Evolutionary conservation across 768 basidiomycete genomes (phyloP), one percentile per base, ranked within the genome.

Genomic region (Leccinum subtestaceum): DNA sequence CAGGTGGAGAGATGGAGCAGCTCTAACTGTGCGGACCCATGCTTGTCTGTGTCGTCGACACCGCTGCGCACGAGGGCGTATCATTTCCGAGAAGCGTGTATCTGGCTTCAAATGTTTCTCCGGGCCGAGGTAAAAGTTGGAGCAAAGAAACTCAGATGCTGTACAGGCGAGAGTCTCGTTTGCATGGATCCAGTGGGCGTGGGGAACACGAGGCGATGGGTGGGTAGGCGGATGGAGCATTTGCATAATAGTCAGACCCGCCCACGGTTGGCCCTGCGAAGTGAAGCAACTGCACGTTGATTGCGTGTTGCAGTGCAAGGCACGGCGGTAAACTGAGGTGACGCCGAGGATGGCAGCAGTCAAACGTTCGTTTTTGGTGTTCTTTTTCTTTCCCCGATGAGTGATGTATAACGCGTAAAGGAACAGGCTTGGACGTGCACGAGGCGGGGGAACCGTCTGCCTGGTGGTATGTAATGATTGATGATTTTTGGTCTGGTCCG

Each of bases 131-230:
- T 25, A 34, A 63, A 52, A 11, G 57, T 68, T 71, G 66, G 55
- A 63, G 40, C 40, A n/a, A 63, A 58, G 50, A 21, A 21, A 13
- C 21, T 46, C 21, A 19, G 10, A 38, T 45, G 60, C 60, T 58
- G 56, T 59, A 52, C 58, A 43, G 43, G 47, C 57, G 53, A 52
- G 21, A 21, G 21, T 21, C n/a, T 60, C 56, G 47, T 52, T 60
- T 47, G 19, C n/a, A 8, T 43, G 40, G n/a, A 34, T 34, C 34
- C 5, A 34, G 49, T 53, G 32, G 57, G 50, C 59, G 59, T 63
- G 58, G 50, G 5, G 29, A 57, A 70, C 66, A 66, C 61, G 70
- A 72, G 70, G 70, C 43, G 40, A 34, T 10, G 12, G 17, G n/a
- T 40, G 40, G 40, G 40, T 10, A 40, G n/a, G n/a, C 40, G 40